Base-by-base conservation (phyloP, 2,329 filamentous ascomycete genomes). In the Xylariaceae sp. region DNA sequence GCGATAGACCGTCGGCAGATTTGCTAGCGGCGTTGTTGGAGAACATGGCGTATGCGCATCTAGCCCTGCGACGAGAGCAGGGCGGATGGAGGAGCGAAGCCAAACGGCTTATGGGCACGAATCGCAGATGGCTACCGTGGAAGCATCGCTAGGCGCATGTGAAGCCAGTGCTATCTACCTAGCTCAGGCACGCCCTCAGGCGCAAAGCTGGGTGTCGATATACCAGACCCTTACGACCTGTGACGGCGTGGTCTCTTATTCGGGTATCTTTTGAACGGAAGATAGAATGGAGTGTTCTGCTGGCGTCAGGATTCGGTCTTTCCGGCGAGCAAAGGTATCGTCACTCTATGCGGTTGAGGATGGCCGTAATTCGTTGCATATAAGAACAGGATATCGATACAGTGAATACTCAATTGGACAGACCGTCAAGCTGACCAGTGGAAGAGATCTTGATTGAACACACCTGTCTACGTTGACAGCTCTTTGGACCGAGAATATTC, bases 1-100 rank as follows among this genome's bases (percentile, higher is more conserved):
- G 75, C 12, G 80, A 74, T 58, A 86, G 68, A 63, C 81, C 85
- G 68, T 87, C 83, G 62, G 82, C 75, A 56, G 83, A 86, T 71
- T 82, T 84, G 62, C 81, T 79, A 58, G 80, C 79, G 58, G 71
- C 77, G 46, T 73, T 65, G 56, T 77, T 78, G 58, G 80, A 75
- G 65, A 77, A 81, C 83, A 86, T 87, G 69, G 66, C 75, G 62
- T 58, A 50, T 18, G 31, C 42, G 41, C 27, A 39, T 17, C 39
- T 38, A 19, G 45, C 39, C 41, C 42, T 47, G 43, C 39, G 15
- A 33, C 36, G 22, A 49, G 36, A 45, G 33, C 51, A 51, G 54
- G 53, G 54, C 42, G 51, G 61, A 48, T 52, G 55, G 55, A 42
- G 64, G 63, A 65, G 62, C 59, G 55, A 62, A 59, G 67, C 65